Conservation (phyloP, 2,329 filamentous ascomycete species). For the Penicillium sp. region DNA sequence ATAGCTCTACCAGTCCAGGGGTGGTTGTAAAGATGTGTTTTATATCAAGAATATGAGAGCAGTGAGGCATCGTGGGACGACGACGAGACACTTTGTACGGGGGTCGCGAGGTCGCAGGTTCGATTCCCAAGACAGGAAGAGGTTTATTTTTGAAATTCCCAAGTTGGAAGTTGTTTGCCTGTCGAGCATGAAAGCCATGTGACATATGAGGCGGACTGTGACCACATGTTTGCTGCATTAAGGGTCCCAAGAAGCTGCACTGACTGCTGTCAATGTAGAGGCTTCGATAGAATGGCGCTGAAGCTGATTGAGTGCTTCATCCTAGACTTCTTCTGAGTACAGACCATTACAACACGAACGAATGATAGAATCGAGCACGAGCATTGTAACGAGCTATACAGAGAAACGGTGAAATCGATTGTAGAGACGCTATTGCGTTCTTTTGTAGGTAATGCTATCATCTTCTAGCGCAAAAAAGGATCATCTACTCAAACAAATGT, state of each 20-base stretch:
- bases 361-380: neutral
- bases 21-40: too few relatives aligned
- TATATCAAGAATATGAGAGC: too few relatives aligned
- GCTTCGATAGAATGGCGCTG: neutral
- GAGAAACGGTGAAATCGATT: neutral
- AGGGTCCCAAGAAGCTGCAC: neutral
- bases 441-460: constrained; percentile 1
- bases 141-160: neutral
- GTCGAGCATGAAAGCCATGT: too few relatives aligned
- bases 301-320: neutral
- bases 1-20: too few relatives aligned
- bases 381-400: neutral
- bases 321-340: neutral
- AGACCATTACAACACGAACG: neutral
- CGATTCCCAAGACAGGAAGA: too few relatives aligned
- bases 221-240: neutral
- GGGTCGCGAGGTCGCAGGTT: too few relatives aligned
- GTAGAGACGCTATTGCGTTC: neutral
- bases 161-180: neutral
- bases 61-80: too few relatives aligned
- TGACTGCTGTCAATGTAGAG: neutral
- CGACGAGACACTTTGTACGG: too few relatives aligned
- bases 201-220: neutral
- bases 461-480: constrained; percentile 5
- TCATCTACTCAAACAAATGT: constrained; percentile 43